Evolutionary conservation across 306 rosid species (phyloP), one percentile per base, ranked within the genome.

Genomic region (Trifolium subterraneum): DNA sequence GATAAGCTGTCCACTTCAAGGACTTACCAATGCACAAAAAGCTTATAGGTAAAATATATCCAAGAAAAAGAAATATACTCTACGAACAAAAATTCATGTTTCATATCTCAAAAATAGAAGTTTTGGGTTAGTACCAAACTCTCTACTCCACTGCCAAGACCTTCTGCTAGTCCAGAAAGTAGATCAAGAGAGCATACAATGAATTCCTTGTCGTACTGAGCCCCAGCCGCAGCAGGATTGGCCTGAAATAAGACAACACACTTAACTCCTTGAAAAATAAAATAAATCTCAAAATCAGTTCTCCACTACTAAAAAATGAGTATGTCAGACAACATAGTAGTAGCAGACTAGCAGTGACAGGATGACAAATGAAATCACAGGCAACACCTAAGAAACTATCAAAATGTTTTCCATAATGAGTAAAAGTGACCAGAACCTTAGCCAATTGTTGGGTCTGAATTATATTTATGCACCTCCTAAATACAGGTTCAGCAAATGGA

Each of bases 121-220:
- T 56, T 84, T 55, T 25, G 11, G 76, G 63, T 50, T 42, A 79
- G 44, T 94, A 95, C 99, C 99, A 95, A 81, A 75, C 98, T 95
- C 88, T 95, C 98, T 77, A 95, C 80, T 81, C 98, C 99, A 76
- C 98, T 89, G 79, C 99, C 99, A 81, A 92, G 99, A 83, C 98
- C 99, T 83, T 95, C 99, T 29, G 96, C 82, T 55, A 95, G 93
- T 84, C 99, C 99, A 68, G 99, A 95, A 67, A 95, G 97, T 71
- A 95, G 87, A 87, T 95, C 99, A 75, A 95, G 96, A 60, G 91
- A 90, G 89, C 99, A 95, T 27, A 95, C 98, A 80, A 92, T 78
- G 64, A 95, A 95, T 80, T 95, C 99, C 84, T 87, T 95, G 85
- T 95, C 98, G 72, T 87, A 95, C 72, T 84, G 97, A 82, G 84